A percentile compares a stretch with the other conserved stretches of the same genome.
These are phyloP conservation scores for Cerioporus squamosus DNA, from an alignment of 1,284 basidiomycete genomes.

Conservation along the genomic window DNA sequence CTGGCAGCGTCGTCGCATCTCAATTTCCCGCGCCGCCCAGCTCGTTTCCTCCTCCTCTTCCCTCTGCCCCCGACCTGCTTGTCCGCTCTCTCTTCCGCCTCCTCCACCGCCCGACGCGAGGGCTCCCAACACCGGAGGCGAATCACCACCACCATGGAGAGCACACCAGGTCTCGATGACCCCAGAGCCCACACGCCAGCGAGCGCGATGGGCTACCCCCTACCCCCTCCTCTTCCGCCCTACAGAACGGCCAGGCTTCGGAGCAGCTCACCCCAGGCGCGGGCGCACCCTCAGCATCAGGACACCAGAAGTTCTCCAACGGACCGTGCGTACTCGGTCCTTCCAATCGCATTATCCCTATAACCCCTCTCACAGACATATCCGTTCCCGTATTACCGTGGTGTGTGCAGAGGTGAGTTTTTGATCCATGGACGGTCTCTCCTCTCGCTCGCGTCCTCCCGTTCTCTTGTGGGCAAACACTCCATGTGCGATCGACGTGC, in stretches of 20 bases:
- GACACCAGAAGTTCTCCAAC: conserved; percentile 31
- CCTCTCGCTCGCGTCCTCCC: not conserved
- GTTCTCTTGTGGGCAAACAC: no score
- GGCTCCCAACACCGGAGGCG: not conserved
- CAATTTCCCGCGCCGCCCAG: conserved; percentile 14
- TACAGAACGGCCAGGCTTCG: conserved; percentile 8
- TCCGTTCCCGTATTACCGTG: conserved; percentile 79
- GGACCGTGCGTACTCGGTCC: conserved; percentile 33
- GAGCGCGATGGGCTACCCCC: conserved; percentile 12
- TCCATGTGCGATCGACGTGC: no score
- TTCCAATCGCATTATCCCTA: conserved; percentile 6
- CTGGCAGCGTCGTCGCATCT: conserved; percentile 4
- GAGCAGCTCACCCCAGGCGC: conserved; percentile 1
- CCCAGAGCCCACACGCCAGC: conserved; percentile 12
- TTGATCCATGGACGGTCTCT: not conserved
- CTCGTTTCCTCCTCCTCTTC: conserved; percentile 9
- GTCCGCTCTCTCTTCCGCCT: not conserved
- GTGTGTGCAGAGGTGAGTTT: conserved; percentile 76
- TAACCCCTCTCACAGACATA: conserved; percentile 50
- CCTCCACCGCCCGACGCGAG: not conserved
- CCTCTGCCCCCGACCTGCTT: not conserved
- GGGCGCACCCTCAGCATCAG: not conserved
- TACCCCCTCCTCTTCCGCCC: conserved; percentile 16
- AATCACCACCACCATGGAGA: conserved; percentile 12
- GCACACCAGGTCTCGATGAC: conserved; percentile 13